Conservation (phyloP, 2,329 filamentous ascomycete genomes). For the Arthroderma sp. region DNA sequence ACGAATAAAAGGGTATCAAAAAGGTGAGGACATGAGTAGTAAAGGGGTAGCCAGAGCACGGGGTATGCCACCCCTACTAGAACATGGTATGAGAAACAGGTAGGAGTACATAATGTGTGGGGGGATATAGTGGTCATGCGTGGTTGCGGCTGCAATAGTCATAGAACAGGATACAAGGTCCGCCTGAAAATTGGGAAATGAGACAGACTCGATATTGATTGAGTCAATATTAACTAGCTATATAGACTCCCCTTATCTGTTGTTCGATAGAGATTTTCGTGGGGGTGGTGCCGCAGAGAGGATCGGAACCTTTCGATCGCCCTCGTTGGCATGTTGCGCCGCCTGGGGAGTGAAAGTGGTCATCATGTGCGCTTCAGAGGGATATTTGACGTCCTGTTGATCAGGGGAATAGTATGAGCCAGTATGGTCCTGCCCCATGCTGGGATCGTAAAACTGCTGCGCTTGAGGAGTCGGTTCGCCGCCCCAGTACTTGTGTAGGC, state of each 20-base stretch:
- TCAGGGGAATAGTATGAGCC: background rate
- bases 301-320: slow-evolving; percentile 12
- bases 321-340: slow-evolving; percentile 6
- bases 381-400: slow-evolving; percentile 14
- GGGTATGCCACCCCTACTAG: background rate
- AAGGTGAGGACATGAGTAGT: background rate
- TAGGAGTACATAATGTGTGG: background rate
- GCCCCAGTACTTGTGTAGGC: slow-evolving; percentile 20
- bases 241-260: background rate
- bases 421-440: slow-evolving; percentile 1
- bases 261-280: slow-evolving; percentile 9
- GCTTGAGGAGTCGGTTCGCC: slow-evolving; percentile 7
- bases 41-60: background rate
- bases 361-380: slow-evolving; percentile 13
- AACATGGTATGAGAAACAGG: background rate
- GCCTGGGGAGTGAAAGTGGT: background rate
- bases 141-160: background rate
- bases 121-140: background rate
- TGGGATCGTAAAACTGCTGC: background rate
- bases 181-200: too few species aligned
- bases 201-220: background rate
- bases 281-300: slow-evolving; percentile 11
- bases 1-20: slow-evolving; percentile 1
- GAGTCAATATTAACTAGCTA: background rate
- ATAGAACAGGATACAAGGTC: too few species aligned